Evolutionary conservation across 441 rosid species (phyloP), one percentile per base, ranked within the genome.

Genomic region (Gossypium lobatum): DNA sequence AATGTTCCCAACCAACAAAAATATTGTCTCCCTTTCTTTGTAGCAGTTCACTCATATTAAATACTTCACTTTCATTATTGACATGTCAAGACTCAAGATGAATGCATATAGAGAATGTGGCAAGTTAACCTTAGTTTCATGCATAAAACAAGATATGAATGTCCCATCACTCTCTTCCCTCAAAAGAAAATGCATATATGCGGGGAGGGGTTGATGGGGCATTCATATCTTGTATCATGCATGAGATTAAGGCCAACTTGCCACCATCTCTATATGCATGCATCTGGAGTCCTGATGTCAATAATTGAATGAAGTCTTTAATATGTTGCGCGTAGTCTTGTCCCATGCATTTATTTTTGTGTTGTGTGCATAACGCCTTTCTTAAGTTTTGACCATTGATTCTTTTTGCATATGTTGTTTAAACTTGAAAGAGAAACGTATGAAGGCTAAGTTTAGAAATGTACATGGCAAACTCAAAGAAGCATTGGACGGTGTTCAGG

Each of bases 111-210:
- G 14, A 17, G 46, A 69, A 16, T 26, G 39, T 50, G 72, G 11
- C 60, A 25, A 50, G 25, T 50, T 68, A 23, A 50, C 25, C 26
- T n/a, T 26, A 52, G 72, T 50, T 68, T 68, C 16, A 68, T 16
- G 46, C 46, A 68, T 26, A 26, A 68, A 68, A 52, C 72, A 64
- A 42, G 10, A 64, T 39, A 42, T 42, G 31, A 42, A 64, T 39
- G 25, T 23, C 48, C 6, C 53, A 42, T 39, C 28, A 42, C 53
- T 25, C 53, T 16, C 2, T 11, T 2, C 31, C 62, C 25, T 58
- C 14, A 58, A 58, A 21, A 21, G 28, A 21, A 10, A 58, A 58
- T 21, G 6, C 62, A 39, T 58, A 58, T 58, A 10, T 57, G 6
- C 31, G 21, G 31, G 62, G 62, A 57, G 28, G 13, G 62, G 31